Evolutionary conservation across 495 filamentous ascomycete genomes (phyloP), one percentile per base, ranked within the genome.

Genomic region (Lophium mytilinum): DNA sequence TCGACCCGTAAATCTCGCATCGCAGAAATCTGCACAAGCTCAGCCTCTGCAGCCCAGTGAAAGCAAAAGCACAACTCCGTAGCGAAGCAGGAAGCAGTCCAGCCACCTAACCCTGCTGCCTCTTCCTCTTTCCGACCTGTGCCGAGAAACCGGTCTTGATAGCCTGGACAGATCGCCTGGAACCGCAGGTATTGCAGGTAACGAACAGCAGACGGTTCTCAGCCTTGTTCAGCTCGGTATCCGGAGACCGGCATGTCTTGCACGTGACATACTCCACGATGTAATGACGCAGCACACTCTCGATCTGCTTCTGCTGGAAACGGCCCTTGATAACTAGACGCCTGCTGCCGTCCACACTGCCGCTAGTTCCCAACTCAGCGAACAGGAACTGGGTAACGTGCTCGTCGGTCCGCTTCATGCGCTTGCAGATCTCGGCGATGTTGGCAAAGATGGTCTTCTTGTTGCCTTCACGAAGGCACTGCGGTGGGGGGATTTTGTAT

Each of bases 71-170:
- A 6, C 24, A 30, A 30, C 24, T 3, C 6, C 24, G n/a, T n/a
- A n/a, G n/a, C n/a, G n/a, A n/a, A n/a, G n/a, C n/a, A n/a, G n/a
- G 24, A 30, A 30, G 24, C 3, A 30, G 6, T 2, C 24, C 24
- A 6, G 24, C 24, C 24, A 30, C 6, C 24, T 78, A 81, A 57
- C 72, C 77, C 59, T 82, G 78, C 64, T 80, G 75, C 66, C 83
- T 82, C 77, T 83, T 89, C 77, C 93, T 83, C 86, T 96, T 96
- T 68, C 92, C 92, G 73, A 98, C 87, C 75, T 95, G 90, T 71
- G 89, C 89, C 67, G 89, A 89, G 89, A 97, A 98, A 88, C 93
- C 93, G 41, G 89, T 95, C 85, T 97, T 98, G 86, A 98, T 97
- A 52, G 93, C 89, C 57, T 88, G 87, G 72, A 98, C 93, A 62